Evolutionary conservation across 192 early-diverging fungal genomes (phyloP).

Genomic region (Coemansia sp.): DNA sequence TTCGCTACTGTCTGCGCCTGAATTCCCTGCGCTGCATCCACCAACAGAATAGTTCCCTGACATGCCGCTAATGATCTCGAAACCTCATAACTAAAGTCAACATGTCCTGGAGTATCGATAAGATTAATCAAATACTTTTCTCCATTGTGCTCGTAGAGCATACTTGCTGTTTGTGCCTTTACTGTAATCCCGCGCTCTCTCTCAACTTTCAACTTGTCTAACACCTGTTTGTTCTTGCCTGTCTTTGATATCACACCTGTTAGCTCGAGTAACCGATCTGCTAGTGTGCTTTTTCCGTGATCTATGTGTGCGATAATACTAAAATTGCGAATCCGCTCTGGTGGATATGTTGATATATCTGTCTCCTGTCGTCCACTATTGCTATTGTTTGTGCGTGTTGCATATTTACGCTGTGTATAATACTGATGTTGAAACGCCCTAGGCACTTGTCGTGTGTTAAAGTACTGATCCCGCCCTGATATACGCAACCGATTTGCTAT

Average conservation of each 20-base stretch:
- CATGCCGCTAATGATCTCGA: conserved; percentile 90
- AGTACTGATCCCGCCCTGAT: too few relatives aligned
- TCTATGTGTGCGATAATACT: conserved; percentile 86
- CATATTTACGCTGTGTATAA: neutral
- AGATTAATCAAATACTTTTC: conserved; percentile 87
- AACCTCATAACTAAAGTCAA: conserved; percentile 96
- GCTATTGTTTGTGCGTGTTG: neutral
- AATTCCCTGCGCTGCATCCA: conserved; percentile 93
- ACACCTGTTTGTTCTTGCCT: conserved; percentile 79
- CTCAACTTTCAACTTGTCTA: conserved; percentile 96
- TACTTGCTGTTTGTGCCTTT: conserved; percentile 90
- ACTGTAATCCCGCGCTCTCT: conserved; percentile 96
- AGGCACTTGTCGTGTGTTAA: too few relatives aligned
- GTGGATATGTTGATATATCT: conserved; percentile 67
- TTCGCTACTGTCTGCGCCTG: conserved; percentile 99
- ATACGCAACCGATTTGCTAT: too few relatives aligned
- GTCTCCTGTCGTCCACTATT: conserved; percentile 33
- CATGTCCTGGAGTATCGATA: conserved; percentile 93
- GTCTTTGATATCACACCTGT: conserved; percentile 79
- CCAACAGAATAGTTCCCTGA: conserved; percentile 88
- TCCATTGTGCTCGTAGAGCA: conserved; percentile 86
- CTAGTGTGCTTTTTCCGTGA: conserved; percentile 89
- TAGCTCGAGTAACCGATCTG: conserved; percentile 89
- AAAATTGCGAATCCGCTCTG: conserved; percentile 90
- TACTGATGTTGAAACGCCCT: neutral